Evolutionary conservation across 257 asterid species (phyloP).

Genomic region (Verbena officinalis): DNA sequence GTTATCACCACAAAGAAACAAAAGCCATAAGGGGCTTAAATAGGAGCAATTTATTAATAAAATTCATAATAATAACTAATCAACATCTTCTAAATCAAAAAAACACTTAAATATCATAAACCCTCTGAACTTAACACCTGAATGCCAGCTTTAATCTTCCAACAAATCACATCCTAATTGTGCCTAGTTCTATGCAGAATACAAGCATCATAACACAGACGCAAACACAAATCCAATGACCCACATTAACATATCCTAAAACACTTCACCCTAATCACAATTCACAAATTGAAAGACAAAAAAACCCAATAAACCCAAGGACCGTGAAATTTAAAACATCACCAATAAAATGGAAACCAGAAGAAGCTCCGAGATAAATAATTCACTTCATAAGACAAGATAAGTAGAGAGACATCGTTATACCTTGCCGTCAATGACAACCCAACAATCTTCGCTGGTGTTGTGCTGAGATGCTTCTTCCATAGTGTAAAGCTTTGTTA

Average conservation of each 20-base stretch:
- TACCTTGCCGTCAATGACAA: constrained; percentile 85
- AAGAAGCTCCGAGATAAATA: not conserved
- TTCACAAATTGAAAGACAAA: no score
- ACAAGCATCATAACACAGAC: constrained; percentile 1
- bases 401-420: not conserved
- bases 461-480: constrained; percentile 82
- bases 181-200: not conserved
- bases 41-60: no score
- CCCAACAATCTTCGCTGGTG: constrained; percentile 88
- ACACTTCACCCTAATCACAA: not conserved
- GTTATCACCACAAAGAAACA: not conserved
- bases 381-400: not conserved
- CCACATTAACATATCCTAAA: constrained; percentile 4
- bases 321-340: no score
- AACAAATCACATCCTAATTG: constrained; percentile 1
- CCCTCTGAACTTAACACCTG: not conserved
- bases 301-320: no score
- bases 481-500: constrained; percentile 72
- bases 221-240: constrained; percentile 1
- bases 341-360: not conserved
- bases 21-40: not conserved
- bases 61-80: not conserved
- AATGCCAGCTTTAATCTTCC: constrained; percentile 14
- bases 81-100: not conserved
- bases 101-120: not conserved